Conservation (phyloP, 192 early-diverging fungal genomes). For the Coemansia sp. region DNA sequence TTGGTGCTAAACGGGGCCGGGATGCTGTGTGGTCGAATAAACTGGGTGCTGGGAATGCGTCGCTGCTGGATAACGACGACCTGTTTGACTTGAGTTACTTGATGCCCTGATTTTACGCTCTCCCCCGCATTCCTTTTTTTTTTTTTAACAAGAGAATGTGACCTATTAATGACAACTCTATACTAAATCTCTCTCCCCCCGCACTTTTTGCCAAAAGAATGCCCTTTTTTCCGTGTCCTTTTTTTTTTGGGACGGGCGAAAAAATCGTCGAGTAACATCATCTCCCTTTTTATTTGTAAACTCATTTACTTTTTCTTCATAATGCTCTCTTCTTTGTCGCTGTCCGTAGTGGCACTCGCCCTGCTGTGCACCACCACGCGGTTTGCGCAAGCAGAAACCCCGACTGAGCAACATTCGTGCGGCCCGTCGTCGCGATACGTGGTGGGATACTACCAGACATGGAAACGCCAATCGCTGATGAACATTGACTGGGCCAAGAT, state of each 20-base stretch:
- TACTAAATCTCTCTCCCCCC: background rate
- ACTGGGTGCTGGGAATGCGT: constrained; percentile 2
- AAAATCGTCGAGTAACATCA: too few species aligned
- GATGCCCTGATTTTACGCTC: constrained; percentile 17
- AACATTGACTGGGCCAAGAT: constrained; percentile 47
- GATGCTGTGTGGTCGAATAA: constrained; percentile 22
- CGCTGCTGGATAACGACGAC: constrained; percentile 22
- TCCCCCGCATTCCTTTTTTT: background rate
- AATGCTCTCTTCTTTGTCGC: background rate
- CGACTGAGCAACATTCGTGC: background rate
- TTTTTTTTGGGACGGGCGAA: too few species aligned
- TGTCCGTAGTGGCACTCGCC: background rate
- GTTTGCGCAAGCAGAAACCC: background rate
- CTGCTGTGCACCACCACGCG: background rate
- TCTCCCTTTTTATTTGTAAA: background rate
- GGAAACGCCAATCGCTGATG: constrained; percentile 47
- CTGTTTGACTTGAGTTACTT: constrained; percentile 24
- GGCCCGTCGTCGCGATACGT: constrained; percentile 49
- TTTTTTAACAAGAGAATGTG: too few species aligned
- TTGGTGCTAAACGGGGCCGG: too few species aligned
- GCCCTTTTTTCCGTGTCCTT: background rate
- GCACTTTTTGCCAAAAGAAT: background rate
- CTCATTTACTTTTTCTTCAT: background rate
- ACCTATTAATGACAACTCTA: too few species aligned
- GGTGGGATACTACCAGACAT: constrained; percentile 47